Conservation (phyloP, 2,329 filamentous ascomycete species). For the Cladosporium sp. region DNA sequence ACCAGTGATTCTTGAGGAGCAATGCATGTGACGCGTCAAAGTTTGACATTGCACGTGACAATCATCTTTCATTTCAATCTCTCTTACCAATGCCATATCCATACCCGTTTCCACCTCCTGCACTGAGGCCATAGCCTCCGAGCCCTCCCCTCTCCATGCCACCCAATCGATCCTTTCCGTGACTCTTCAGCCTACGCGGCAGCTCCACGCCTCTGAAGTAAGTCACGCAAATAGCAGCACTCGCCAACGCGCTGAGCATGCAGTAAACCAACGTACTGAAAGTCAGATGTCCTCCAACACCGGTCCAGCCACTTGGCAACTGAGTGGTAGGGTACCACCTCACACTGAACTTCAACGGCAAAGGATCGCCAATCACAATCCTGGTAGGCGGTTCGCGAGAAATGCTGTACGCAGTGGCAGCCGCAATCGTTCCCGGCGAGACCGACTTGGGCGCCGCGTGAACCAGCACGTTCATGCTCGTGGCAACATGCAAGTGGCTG, state of each 20-base stretch:
- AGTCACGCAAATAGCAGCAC: constrained; percentile 52
- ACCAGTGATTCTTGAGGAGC: too few species aligned
- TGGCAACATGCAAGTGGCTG: constrained; percentile 86
- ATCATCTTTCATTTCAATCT: too few species aligned
- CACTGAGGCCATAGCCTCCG: constrained; percentile 40
- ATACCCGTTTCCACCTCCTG: constrained; percentile 41
- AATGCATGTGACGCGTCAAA: too few species aligned
- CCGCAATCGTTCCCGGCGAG: constrained; percentile 75
- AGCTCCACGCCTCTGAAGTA: constrained; percentile 57
- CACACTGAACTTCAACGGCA: constrained; percentile 77
- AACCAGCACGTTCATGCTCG: constrained; percentile 84
- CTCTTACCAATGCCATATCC: constrained; percentile 47
- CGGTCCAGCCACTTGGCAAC: constrained; percentile 60
- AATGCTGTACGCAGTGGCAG: constrained; percentile 82
- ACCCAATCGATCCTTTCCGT: constrained; percentile 55
- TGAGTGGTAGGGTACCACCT: constrained; percentile 80
- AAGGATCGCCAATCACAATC: constrained; percentile 81
- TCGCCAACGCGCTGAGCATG: constrained; percentile 47
- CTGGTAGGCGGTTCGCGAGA: constrained; percentile 57
- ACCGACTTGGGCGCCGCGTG: constrained; percentile 60
- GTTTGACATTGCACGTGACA: too few species aligned
- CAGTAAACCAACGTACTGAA: constrained; percentile 53
- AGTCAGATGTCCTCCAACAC: constrained; percentile 53
- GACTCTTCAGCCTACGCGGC: constrained; percentile 54
- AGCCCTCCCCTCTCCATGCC: constrained; percentile 42